Evolutionary conservation across 148 eudicot species (phyloP).

Genomic region (Gaultheria prostrata): DNA sequence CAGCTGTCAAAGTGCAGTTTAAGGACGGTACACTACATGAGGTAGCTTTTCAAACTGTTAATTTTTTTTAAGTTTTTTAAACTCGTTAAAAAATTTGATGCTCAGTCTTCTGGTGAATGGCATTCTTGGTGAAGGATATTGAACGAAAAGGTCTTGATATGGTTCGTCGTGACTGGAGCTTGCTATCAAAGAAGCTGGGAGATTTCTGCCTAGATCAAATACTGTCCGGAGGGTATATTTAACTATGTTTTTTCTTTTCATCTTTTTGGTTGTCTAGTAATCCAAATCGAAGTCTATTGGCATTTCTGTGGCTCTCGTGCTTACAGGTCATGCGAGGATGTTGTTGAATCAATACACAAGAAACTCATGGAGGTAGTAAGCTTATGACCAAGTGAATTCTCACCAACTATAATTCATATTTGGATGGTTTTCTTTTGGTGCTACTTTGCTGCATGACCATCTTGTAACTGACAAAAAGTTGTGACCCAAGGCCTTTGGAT

Average conservation of each 20-base stretch:
- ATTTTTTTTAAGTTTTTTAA: conserved; percentile 11
- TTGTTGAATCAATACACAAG: conserved; percentile 86
- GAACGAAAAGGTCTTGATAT: conserved; percentile 99
- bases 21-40: conserved; percentile 71
- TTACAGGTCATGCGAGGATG: conserved; percentile 94
- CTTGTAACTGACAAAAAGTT: neutral
- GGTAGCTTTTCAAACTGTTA: conserved; percentile 37
- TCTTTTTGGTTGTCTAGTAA: neutral
- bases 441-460: neutral
- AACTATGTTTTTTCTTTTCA: conserved; percentile 8
- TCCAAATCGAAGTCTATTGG: neutral
- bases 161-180: conserved; percentile 99
- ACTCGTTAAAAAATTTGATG: conserved; percentile 1
- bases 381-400: neutral
- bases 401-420: neutral
- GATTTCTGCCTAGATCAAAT: conserved; percentile 92
- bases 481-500: neutral
- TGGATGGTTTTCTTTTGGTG: neutral
- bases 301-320: conserved; percentile 16
- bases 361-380: conserved; percentile 84
- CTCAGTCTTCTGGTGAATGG: neutral
- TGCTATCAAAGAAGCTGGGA: conserved; percentile 88
- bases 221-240: conserved; percentile 79
- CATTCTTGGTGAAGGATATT: conserved; percentile 52
- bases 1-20: conserved; percentile 86